phyloP scores from a whole-genome alignment of 129 eudicot species.

The Arctium minus region DNA sequence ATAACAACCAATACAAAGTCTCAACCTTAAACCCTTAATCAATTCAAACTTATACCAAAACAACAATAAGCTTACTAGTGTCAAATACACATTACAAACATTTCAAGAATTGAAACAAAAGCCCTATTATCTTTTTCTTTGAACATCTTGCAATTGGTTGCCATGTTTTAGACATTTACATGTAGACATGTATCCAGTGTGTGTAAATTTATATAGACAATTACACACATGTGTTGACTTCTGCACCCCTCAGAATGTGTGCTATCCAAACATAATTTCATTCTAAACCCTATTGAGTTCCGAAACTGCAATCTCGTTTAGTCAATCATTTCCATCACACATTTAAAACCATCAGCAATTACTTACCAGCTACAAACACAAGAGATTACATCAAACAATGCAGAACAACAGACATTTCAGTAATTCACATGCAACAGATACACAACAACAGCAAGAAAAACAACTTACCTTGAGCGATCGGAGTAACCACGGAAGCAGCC shows the following conservation, averaged over 20 bases:
- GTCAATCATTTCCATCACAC: neutral
- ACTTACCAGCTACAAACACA: slow-evolving; percentile 13
- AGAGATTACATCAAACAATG: neutral
- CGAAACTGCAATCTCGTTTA: neutral
- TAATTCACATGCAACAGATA: slow-evolving; percentile 11
- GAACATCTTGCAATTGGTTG: neutral
- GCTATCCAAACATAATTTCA: neutral
- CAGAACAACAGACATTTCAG: neutral
- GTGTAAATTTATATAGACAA: neutral
- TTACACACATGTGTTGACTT: neutral
- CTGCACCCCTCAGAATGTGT: neutral
- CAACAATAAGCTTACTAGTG: neutral
- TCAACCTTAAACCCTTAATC: neutral
- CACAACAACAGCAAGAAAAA: neutral
- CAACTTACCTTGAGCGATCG: slow-evolving; percentile 46
- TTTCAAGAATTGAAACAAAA: neutral
- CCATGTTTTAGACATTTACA: neutral
- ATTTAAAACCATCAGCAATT: neutral
- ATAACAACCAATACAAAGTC: slow-evolving; percentile 8
- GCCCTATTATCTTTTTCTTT: neutral
- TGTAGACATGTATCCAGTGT: neutral
- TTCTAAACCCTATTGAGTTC: slow-evolving; percentile 11
- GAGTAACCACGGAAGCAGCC: slow-evolving; percentile 44
- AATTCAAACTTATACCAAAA: neutral
- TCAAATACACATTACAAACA: neutral